Evolutionary conservation across 164 flowering plant species (phyloP), one percentile per base, ranked within the genome.

Genomic region (grape (Vitis vinifera)): DNA sequence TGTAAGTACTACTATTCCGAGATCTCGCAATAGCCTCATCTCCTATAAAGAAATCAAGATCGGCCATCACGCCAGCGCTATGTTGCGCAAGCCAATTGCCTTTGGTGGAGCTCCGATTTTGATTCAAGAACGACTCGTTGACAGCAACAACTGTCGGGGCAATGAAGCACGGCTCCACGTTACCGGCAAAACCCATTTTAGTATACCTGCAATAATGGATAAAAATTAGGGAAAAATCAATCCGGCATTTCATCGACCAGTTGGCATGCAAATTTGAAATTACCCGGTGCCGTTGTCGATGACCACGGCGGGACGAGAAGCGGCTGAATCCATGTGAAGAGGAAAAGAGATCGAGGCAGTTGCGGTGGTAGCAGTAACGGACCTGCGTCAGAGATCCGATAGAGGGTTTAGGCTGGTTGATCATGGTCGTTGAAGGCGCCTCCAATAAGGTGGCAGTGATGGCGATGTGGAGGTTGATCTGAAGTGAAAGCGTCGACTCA

Each of bases 221-320:
- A 57, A 67, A 16, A 50, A 27, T 8, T 29, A 72, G 47, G n/a
- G n/a, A 3, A 59, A 51, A 23, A 17, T 23, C 53, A 49, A 14
- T 58, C 44, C 10, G 37, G 62, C 30, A 77, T 59, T 81, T 74
- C 16, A 47, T 71, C 80, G 23, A 78, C 69, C 81, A 73, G 58
- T 15, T 75, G 58, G 71, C 7, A n/a, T 37, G 16, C 3, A 11
- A 13, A 48, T 15, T 5, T 15, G 14, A 11, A 19, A 16, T 27
- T 79, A 94, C 97, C 98, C 97, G 73, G 93, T 91, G 68, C 98
- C 98, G 67, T 95, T 95, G 72, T 95, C 99, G 83, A 95, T 93
- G 68, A 95, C 99, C 55, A 95, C 91, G 50, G 98, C 97, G 8
- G 98, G 99, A 17, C 99, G 96, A 76, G 94, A 89, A 16, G 89